These are phyloP conservation scores for Oidiodendron maius DNA, from an alignment of 495 filamentous ascomycete genomes.

Conservation along the genomic window DNA sequence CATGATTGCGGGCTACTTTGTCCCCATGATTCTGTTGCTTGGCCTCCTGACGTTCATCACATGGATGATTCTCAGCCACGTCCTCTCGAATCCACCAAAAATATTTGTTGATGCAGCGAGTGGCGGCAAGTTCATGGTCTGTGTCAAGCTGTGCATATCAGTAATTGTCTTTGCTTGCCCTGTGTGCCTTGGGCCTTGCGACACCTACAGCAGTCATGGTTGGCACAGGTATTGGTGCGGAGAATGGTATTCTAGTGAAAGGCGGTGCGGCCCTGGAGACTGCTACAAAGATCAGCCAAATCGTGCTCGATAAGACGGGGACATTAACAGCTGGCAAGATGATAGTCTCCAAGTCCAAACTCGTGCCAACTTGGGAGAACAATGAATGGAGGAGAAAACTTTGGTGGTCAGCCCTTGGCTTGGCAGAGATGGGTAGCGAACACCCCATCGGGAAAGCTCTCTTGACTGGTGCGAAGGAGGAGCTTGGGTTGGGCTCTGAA, in stretches of 20 bases:
- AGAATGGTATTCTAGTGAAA: conserved; percentile 95
- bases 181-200: conserved; percentile 86
- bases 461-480: conserved; percentile 60
- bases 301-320: conserved; percentile 99
- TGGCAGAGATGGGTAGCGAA: conserved; percentile 90
- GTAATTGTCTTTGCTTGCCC: conserved; percentile 99
- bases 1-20: conserved; percentile 87
- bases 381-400: conserved; percentile 63
- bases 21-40: conserved; percentile 79
- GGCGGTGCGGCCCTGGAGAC: conserved; percentile 90
- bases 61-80: conserved; percentile 94
- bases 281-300: conserved; percentile 82
- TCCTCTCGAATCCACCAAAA: conserved; percentile 71
- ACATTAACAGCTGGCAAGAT: conserved; percentile 93
- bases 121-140: conserved; percentile 92
- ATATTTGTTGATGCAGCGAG: conserved; percentile 77
- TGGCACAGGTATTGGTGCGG: conserved; percentile 92
- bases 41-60: conserved; percentile 79
- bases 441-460: conserved; percentile 92
- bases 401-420: conserved; percentile 93
- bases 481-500: conserved; percentile 66
- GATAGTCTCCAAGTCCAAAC: conserved; percentile 69
- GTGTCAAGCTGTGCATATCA: conserved; percentile 94
- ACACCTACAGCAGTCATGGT: conserved; percentile 99
- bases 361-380: conserved; percentile 62